Percentiles rank a stretch among this genome's conserved stretches.
Conservation (phyloP, 2,329 filamentous ascomycete species). For the Coniochaeta hoffmannii region DNA sequence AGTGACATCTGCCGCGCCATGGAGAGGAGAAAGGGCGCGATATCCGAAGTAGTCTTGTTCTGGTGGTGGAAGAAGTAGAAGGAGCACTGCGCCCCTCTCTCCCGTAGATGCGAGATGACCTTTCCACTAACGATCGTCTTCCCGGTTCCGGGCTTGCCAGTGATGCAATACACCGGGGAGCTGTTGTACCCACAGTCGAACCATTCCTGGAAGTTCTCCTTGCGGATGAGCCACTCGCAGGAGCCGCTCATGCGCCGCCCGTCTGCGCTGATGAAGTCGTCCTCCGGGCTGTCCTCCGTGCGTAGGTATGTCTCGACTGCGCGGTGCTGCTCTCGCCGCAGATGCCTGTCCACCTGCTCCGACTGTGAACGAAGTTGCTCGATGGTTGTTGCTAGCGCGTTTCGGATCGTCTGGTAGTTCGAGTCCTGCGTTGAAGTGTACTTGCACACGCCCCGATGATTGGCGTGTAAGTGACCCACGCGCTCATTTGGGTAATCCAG, state of each 20-base stretch:
- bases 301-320: conserved; percentile 7
- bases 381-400: conserved; percentile 15
- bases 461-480: conserved; percentile 18
- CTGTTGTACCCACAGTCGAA: neutral
- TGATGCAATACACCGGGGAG: conserved; percentile 5
- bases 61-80: conserved; percentile 18
- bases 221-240: neutral
- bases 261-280: conserved; percentile 9
- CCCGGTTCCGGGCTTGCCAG: conserved; percentile 6
- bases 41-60: conserved; percentile 23
- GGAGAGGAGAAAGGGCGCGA: conserved; percentile 16
- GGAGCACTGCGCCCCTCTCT: neutral
- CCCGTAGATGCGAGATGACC: neutral
- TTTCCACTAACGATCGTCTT: conserved; percentile 6
- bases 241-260: conserved; percentile 3
- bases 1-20: conserved; percentile 24
- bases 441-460: conserved; percentile 22
- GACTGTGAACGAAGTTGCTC: neutral
- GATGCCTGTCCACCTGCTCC: too few species aligned
- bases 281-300: conserved; percentile 8
- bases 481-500: conserved; percentile 21
- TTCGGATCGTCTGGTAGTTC: conserved; percentile 18
- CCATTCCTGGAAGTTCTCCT: neutral
- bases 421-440: conserved; percentile 16
- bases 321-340: conserved; percentile 2